phyloP scores from a whole-genome alignment of 495 filamentous ascomycete species.

The Talaromyces liani region DNA sequence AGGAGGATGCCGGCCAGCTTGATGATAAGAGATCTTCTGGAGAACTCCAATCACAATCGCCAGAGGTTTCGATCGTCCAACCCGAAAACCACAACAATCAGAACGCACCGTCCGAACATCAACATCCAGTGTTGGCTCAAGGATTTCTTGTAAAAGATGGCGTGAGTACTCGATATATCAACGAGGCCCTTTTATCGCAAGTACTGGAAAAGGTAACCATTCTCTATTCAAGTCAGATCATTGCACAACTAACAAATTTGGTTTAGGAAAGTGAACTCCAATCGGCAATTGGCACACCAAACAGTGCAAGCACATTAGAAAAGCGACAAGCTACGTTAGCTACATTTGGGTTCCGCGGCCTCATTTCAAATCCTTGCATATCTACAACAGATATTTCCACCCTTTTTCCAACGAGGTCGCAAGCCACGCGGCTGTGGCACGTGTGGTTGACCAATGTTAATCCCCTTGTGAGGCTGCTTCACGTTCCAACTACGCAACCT shows the following conservation, averaged over 20 bases:
- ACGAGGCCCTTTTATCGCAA: conserved; percentile 22
- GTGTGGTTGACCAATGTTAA: conserved; percentile 26
- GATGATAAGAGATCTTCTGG: not conserved
- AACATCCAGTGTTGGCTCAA: not conserved
- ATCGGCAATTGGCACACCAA: not conserved
- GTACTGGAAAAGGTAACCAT: conserved; percentile 16
- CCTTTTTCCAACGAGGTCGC: conserved; percentile 17
- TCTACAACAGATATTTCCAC: conserved; percentile 13
- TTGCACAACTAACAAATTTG: not conserved
- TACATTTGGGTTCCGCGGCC: not conserved
- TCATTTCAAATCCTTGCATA: not conserved
- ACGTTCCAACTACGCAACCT: conserved; percentile 30
- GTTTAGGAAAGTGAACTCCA: not conserved
- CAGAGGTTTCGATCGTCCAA: not conserved
- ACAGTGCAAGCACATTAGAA: not conserved
- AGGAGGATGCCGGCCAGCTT: conserved; percentile 9
- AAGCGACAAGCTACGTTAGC: not conserved
- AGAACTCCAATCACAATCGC: not conserved
- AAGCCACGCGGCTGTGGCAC: conserved; percentile 26
- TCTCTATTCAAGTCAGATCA: not conserved
- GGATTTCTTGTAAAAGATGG: conserved; percentile 20
- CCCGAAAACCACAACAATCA: not conserved
- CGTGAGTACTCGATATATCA: conserved; percentile 16
- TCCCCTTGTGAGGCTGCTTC: conserved; percentile 35
- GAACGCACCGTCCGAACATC: not conserved